Evolutionary conservation across 1,284 basidiomycete species (phyloP).

Genomic region (Mycosarcoma maydis): DNA sequence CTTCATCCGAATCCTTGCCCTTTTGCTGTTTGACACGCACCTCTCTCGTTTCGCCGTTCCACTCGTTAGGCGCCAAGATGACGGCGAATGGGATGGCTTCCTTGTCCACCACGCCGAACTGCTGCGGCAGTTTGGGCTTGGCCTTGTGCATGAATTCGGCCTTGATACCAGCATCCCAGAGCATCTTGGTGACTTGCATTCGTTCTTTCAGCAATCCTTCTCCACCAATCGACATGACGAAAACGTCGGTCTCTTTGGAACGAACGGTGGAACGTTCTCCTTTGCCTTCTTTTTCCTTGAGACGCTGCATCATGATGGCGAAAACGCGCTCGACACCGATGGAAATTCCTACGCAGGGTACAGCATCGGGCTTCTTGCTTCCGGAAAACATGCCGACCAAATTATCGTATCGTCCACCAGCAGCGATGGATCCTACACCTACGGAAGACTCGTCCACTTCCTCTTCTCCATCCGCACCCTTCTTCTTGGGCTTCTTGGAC

Average conservation of each 20-base stretch:
- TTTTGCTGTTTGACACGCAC: constrained; percentile 92
- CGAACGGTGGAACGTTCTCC: constrained; percentile 70
- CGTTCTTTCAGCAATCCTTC: constrained; percentile 89
- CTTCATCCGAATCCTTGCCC: constrained; percentile 72
- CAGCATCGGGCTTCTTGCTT: constrained; percentile 75
- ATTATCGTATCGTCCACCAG: constrained; percentile 94
- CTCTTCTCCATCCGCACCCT: constrained; percentile 72
- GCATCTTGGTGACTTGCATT: constrained; percentile 80
- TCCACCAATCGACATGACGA: constrained; percentile 90
- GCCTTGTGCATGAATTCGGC: constrained; percentile 92
- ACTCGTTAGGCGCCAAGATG: constrained; percentile 86
- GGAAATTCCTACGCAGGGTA: constrained; percentile 92
- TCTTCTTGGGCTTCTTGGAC: constrained; percentile 70
- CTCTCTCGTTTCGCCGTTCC: constrained; percentile 71
- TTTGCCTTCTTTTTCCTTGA: constrained; percentile 74
- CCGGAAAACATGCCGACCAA: constrained; percentile 93
- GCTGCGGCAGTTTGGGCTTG: constrained; percentile 76
- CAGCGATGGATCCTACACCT: constrained; percentile 96
- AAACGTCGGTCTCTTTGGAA: constrained; percentile 92
- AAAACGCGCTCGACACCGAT: constrained; percentile 97
- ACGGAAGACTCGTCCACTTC: constrained; percentile 91
- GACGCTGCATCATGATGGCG: constrained; percentile 86
- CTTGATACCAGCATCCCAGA: constrained; percentile 90
- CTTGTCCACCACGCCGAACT: constrained; percentile 90
- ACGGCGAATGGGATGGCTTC: constrained; percentile 92